Evolutionary conservation across 2,329 filamentous ascomycete genomes (phyloP).

Genomic region (Claviceps sorghi): DNA sequence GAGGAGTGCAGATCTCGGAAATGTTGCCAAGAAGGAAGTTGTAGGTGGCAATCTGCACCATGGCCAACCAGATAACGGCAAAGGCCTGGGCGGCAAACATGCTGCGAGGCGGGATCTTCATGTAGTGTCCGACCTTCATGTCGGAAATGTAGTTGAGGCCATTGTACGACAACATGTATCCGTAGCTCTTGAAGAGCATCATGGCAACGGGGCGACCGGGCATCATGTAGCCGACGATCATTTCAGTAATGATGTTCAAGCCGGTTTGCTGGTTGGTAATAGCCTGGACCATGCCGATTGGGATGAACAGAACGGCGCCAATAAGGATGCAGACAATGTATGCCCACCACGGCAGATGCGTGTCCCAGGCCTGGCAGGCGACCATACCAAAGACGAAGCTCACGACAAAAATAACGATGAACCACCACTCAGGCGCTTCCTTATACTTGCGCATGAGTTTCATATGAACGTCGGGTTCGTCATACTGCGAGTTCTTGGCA

Average conservation of each 20-base stretch:
- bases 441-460: constrained; percentile 43
- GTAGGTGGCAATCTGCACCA: constrained; percentile 24
- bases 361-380: constrained; percentile 20
- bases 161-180: constrained; percentile 31
- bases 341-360: constrained; percentile 30
- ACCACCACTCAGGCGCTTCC: constrained; percentile 44
- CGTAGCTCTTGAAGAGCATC: constrained; percentile 35
- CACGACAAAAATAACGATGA: constrained; percentile 26
- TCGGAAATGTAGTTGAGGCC: constrained; percentile 32
- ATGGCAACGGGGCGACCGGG: constrained; percentile 33
- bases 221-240: constrained; percentile 34
- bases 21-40: constrained; percentile 33
- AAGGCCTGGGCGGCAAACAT: constrained; percentile 32
- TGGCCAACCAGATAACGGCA: constrained; percentile 24
- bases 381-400: constrained; percentile 36
- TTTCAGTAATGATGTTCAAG: constrained; percentile 33
- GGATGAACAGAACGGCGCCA: constrained; percentile 26
- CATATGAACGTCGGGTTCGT: constrained; percentile 36
- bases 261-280: constrained; percentile 35
- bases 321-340: constrained; percentile 26
- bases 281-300: constrained; percentile 30
- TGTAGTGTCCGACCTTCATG: constrained; percentile 37
- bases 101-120: constrained; percentile 37
- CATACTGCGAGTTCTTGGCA: constrained; percentile 16
- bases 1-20: constrained; percentile 32